Percentiles rank a stretch among this genome's conserved stretches.
phyloP scores from a whole-genome alignment of 2,329 filamentous ascomycete genomes.

The Arachnomyces sp. region DNA sequence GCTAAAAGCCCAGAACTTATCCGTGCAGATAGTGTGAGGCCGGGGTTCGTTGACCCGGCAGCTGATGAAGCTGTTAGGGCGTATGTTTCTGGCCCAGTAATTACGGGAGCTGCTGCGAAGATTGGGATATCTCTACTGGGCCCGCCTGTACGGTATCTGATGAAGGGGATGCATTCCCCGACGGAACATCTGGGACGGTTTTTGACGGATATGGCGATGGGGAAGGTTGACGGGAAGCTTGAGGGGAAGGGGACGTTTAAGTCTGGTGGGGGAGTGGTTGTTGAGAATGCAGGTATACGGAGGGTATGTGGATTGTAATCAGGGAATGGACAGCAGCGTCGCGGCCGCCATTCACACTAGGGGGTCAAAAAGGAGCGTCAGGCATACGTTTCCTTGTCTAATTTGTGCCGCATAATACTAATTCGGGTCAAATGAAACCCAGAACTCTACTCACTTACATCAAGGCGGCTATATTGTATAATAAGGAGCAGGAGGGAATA shows the following conservation, averaged over 20 bases:
- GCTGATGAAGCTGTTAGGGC: slow-evolving; percentile 33
- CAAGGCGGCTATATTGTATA: too few species aligned
- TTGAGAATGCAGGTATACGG: too few species aligned
- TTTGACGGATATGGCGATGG: slow-evolving; percentile 42
- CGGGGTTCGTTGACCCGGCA: slow-evolving; percentile 49
- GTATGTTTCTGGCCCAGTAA: slow-evolving; percentile 20
- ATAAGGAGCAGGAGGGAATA: too few species aligned
- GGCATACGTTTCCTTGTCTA: too few species aligned
- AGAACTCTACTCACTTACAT: too few species aligned
- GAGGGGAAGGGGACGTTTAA: not conserved
- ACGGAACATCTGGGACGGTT: slow-evolving; percentile 42
- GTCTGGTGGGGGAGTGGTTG: too few species aligned
- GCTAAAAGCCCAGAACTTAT: slow-evolving; percentile 35
- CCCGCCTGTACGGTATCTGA: slow-evolving; percentile 21
- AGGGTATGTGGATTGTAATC: not conserved
- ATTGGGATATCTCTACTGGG: slow-evolving; percentile 15
- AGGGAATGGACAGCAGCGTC: too few species aligned
- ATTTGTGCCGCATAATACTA: too few species aligned
- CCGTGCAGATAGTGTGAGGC: slow-evolving; percentile 49
- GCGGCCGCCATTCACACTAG: too few species aligned
- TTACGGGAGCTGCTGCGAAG: slow-evolving; percentile 17
- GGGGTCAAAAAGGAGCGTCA: too few species aligned
- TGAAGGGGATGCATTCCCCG: slow-evolving; percentile 32
- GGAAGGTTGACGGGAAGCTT: slow-evolving; percentile 21
- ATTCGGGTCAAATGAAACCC: too few species aligned